Base-by-base conservation (phyloP, 1,139 yeast genomes). In the Zygotorulaspora mrakii region DNA sequence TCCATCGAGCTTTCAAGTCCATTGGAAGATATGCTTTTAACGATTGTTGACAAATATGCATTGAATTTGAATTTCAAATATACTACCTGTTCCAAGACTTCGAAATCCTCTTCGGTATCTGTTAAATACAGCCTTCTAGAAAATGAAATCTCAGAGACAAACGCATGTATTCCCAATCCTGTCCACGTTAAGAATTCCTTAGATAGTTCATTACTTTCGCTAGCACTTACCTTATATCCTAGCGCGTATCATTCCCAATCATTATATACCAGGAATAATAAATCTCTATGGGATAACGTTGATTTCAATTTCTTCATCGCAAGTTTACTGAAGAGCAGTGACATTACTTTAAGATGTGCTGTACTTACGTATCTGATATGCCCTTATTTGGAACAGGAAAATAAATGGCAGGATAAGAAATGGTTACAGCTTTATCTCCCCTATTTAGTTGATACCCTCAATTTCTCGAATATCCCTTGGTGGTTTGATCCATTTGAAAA, bases 401-500 rank as follows among this genome's bases (percentile, higher is more conserved):
- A 39, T 5, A 31, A 33, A 4, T 53, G 52, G 46, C 37, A 43
- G 13, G 46, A 50, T 28, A 45, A 43, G 12, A 46, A 45, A 21
- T 41, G 45, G 1, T 26, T 55, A 11, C 39, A 39, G 3, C 50
- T 50, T 35, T 34, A 50, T 30, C 39, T 59, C 25, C 62, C 64
- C 3, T 52, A 51, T 35, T 40, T 59, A 33, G 40, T 57, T 14
- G 53, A 52, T 7, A 44, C 50, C n/a, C 48, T 59, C 31, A 53
- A 58, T 30, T 48, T 39, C 20, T 43, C 46, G 10, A 37, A 43
- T n/a, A 20, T 58, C 3, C 64, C 64, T 4, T 49, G 53, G 53
- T 57, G 62, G 62, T 56, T 54, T 43, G 58, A 56, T 42, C 61
- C 61, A 4, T 49, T 59, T 17, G 57, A 56, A 12, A 43, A 37